phyloP scores from a whole-genome alignment of 2,329 filamentous ascomycete species.

The Tolypocladium amazonense region DNA sequence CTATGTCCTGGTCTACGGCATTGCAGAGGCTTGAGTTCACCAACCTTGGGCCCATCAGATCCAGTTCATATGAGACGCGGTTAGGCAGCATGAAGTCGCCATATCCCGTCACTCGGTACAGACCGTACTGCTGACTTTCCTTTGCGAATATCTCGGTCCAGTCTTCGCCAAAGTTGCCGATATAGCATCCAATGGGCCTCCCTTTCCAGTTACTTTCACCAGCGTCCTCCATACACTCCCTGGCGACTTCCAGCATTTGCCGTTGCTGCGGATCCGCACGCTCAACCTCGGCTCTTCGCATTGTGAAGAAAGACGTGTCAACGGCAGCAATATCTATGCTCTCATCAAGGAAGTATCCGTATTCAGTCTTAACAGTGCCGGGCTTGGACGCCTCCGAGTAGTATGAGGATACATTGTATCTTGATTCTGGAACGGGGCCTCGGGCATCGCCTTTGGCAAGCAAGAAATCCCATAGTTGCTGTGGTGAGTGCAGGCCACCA shows the following conservation, averaged over 20 bases:
- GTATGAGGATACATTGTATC: neutral
- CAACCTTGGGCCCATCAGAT: neutral
- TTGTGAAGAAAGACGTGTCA: neutral
- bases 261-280: neutral
- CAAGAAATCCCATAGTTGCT: neutral
- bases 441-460: neutral
- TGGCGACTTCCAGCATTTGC: neutral
- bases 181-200: neutral
- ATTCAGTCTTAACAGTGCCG: neutral
- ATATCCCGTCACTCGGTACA: neutral
- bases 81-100: neutral
- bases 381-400: neutral
- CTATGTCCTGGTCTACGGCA: neutral
- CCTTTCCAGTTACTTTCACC: neutral
- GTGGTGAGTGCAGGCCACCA: neutral
- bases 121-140: neutral
- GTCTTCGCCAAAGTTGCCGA: neutral
- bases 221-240: neutral
- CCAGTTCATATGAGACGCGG: neutral
- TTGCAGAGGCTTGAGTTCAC: neutral
- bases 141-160: neutral
- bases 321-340: neutral
- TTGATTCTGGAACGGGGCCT: neutral
- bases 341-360: neutral
- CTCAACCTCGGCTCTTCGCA: neutral